phyloP scores from a whole-genome alignment of 169 alveolate genomes.

The Eimeria praecox region DNA sequence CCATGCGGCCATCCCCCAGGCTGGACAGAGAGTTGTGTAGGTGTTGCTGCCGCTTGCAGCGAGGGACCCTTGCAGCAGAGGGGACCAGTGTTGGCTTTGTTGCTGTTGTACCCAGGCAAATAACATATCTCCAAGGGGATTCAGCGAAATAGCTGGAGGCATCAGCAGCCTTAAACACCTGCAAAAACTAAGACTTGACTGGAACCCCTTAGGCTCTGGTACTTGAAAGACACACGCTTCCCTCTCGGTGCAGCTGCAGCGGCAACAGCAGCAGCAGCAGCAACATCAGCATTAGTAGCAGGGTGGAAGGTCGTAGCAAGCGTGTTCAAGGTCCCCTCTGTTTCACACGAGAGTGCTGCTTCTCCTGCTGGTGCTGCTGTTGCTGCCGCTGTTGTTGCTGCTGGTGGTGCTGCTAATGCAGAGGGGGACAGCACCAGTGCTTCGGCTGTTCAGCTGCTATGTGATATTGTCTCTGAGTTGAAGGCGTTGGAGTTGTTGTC shows the following conservation, averaged over 20 bases:
- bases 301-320: not conserved
- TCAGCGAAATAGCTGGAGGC: not conserved
- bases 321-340: not conserved
- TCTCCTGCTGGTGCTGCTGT: not conserved
- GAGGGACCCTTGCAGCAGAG: not conserved
- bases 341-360: not conserved
- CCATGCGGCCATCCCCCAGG: not conserved
- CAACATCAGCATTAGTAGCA: not conserved
- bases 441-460: not conserved
- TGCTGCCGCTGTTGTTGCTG: conserved; percentile 26
- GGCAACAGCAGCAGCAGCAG: not conserved
- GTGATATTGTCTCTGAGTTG: not conserved
- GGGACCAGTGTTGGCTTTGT: not conserved
- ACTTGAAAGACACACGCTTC: not conserved
- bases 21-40: not conserved
- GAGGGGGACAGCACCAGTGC: not conserved
- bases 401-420: conserved; percentile 7
- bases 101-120: conserved; percentile 16
- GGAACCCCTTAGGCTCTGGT: conserved; percentile 49
- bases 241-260: not conserved
- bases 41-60: not conserved
- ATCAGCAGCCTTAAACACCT: conserved; percentile 3
- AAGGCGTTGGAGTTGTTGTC: conserved; percentile 31
- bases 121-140: conserved; percentile 5
- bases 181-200: conserved; percentile 27